Evolutionary conservation across 2,329 filamentous ascomycete species (phyloP).

Genomic region (Arthrobotrys sinensis): DNA sequence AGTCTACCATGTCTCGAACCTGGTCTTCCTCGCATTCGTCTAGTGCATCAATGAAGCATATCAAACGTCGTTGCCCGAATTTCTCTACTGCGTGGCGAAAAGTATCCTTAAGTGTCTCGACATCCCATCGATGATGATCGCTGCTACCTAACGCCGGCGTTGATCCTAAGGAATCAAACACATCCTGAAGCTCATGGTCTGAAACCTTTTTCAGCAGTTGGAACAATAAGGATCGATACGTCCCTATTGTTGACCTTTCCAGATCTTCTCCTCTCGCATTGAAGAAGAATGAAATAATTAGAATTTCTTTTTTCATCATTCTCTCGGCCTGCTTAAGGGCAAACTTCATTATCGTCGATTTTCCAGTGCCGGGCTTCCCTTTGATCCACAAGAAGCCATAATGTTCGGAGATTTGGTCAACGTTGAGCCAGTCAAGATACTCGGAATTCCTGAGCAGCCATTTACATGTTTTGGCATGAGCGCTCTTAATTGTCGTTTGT

Average conservation of each 20-base stretch:
- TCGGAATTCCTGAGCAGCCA: constrained; percentile 68
- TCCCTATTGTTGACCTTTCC: constrained; percentile 70
- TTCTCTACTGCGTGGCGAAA: constrained; percentile 64
- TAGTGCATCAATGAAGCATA: constrained; percentile 69
- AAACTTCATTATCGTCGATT: constrained; percentile 71
- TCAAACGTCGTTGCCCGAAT: constrained; percentile 64
- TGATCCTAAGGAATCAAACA: constrained; percentile 65
- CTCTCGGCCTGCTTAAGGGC: constrained; percentile 61
- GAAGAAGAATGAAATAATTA: constrained; percentile 71
- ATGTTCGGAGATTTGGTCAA: constrained; percentile 49
- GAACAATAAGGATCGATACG: constrained; percentile 71
- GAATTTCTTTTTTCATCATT: constrained; percentile 53
- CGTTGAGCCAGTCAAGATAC: constrained; percentile 68
- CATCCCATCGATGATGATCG: constrained; percentile 62
- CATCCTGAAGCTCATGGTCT: constrained; percentile 66
- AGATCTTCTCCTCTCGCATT: constrained; percentile 69
- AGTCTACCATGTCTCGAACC: constrained; percentile 68
- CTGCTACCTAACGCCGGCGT: constrained; percentile 17
- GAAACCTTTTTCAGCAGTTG: constrained; percentile 69
- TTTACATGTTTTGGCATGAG: constrained; percentile 67
- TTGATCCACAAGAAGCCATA: constrained; percentile 66
- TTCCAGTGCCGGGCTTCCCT: constrained; percentile 69
- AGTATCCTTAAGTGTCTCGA: constrained; percentile 65
- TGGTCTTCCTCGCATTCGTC: constrained; percentile 71
- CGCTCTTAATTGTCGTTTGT: constrained; percentile 66